Conservation (phyloP, 441 rosid species). For the Flueggea neowawraea region DNA sequence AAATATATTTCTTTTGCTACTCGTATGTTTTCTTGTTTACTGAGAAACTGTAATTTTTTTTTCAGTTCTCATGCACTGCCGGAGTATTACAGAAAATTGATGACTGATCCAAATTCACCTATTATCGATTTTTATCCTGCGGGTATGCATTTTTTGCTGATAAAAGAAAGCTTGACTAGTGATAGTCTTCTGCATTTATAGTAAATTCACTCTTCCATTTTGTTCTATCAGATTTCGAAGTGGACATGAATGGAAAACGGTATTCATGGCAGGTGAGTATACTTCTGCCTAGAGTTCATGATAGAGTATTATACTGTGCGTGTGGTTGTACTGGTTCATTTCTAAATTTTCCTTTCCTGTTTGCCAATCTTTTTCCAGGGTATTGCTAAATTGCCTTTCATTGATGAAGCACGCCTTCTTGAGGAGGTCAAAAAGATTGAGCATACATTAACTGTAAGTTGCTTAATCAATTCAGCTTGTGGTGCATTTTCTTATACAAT, state of each 20-base stretch:
- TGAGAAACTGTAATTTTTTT: slow-evolving; percentile 14
- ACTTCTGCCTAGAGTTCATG: slow-evolving; percentile 15
- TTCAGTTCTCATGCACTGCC: slow-evolving; percentile 98
- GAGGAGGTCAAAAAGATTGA: slow-evolving; percentile 64
- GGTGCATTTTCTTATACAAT: not conserved
- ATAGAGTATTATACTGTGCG: slow-evolving; percentile 4
- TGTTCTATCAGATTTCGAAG: slow-evolving; percentile 62
- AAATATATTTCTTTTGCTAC: too few species aligned
- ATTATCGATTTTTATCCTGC: slow-evolving; percentile 84
- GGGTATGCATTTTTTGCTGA: slow-evolving; percentile 43
- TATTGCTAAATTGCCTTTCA: slow-evolving; percentile 87
- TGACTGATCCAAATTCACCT: slow-evolving; percentile 90
- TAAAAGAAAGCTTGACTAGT: slow-evolving; percentile 2
- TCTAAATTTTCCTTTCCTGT: not conserved
- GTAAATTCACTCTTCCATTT: slow-evolving; percentile 7
- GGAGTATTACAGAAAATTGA: slow-evolving; percentile 63
- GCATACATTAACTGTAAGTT: slow-evolving; percentile 67
- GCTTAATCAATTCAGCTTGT: slow-evolving; percentile 9
- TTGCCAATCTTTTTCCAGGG: slow-evolving; percentile 43
- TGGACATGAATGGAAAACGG: slow-evolving; percentile 96
- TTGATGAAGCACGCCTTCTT: slow-evolving; percentile 87
- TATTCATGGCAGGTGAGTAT: slow-evolving; percentile 82
- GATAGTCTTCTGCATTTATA: slow-evolving; percentile 14
- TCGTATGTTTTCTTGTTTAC: slow-evolving; percentile 2
- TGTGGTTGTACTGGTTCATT: slow-evolving; percentile 6